Conservation (phyloP, 2,329 filamentous ascomycete genomes). For the Ascochyta clinopodiicola region DNA sequence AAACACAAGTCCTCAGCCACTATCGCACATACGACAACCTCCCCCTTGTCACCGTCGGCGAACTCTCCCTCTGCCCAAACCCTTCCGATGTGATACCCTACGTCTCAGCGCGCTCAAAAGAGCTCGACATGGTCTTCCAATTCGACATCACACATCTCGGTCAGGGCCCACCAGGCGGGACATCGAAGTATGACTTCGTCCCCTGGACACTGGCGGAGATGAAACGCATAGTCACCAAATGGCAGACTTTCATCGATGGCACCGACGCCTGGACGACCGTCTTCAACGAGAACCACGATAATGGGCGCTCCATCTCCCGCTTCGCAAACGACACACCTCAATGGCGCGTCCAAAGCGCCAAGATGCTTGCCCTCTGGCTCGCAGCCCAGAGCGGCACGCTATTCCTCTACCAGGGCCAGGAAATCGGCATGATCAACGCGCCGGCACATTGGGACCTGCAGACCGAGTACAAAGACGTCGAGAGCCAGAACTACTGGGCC, state of each 20-base stretch:
- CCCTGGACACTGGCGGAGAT: slow-evolving; percentile 53
- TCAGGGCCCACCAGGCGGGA: slow-evolving; percentile 43
- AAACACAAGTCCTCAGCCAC: slow-evolving; percentile 59
- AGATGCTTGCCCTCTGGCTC: slow-evolving; percentile 62
- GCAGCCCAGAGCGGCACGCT: slow-evolving; percentile 60
- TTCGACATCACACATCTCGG: slow-evolving; percentile 52
- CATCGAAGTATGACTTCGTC: slow-evolving; percentile 40
- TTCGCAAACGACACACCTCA: slow-evolving; percentile 57
- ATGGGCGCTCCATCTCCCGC: slow-evolving; percentile 62
- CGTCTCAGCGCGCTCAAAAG: slow-evolving; percentile 49
- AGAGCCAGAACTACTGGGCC: slow-evolving; percentile 54
- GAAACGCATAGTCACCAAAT: slow-evolving; percentile 51
- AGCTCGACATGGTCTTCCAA: slow-evolving; percentile 59
- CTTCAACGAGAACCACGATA: slow-evolving; percentile 71
- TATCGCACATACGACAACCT: slow-evolving; percentile 56
- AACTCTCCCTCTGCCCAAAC: slow-evolving; percentile 59
- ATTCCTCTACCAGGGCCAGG: slow-evolving; percentile 67
- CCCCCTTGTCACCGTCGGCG: slow-evolving; percentile 61
- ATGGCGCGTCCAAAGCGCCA: slow-evolving; percentile 56
- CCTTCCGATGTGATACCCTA: slow-evolving; percentile 52
- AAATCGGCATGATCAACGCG: slow-evolving; percentile 66
- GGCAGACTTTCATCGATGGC: slow-evolving; percentile 58
- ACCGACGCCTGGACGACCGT: slow-evolving; percentile 61
- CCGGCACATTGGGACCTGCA: slow-evolving; percentile 58
- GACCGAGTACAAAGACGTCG: slow-evolving; percentile 69